Percentiles rank a stretch among this genome's conserved stretches.
Evolutionary conservation across 352 stramenopile species (phyloP).

Genomic region (Globisporangium perplexum): DNA sequence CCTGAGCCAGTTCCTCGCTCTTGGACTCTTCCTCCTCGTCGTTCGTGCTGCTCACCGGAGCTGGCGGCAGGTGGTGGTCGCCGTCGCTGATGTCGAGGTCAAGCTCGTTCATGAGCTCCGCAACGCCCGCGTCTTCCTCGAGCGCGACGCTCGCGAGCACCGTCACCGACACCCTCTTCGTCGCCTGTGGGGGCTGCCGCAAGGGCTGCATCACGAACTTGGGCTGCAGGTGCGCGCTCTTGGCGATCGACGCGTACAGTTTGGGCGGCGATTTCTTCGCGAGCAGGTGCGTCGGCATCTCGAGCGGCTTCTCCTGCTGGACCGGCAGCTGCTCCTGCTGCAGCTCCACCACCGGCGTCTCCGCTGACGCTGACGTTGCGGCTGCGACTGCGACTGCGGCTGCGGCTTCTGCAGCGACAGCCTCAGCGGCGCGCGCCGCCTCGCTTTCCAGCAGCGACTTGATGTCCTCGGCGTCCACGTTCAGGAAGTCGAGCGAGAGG

Average conservation of each 20-base stretch:
- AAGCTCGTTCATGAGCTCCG: constrained; percentile 46
- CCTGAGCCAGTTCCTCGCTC: constrained; percentile 26
- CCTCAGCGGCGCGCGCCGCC: constrained; percentile 12
- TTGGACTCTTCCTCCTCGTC: constrained; percentile 29
- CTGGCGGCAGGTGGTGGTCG: constrained; percentile 6
- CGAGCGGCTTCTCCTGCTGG: constrained; percentile 12
- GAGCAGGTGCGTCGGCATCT: constrained; percentile 24
- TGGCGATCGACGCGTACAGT: constrained; percentile 10
- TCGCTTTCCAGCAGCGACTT: constrained; percentile 38
- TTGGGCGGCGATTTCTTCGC: constrained; percentile 10
- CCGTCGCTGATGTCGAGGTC: constrained; percentile 32
- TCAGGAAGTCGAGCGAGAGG: constrained; percentile 49
- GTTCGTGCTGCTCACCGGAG: constrained; percentile 1
- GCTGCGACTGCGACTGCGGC: too few species aligned
- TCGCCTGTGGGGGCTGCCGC: not conserved
- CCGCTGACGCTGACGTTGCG: too few species aligned
- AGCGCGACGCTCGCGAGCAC: constrained; percentile 10
- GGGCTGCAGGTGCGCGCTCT: constrained; percentile 6
- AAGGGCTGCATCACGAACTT: constrained; percentile 5
- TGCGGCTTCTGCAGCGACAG: too few species aligned
- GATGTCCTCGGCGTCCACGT: constrained; percentile 47
- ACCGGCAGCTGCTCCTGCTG: not conserved
- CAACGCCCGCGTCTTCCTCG: constrained; percentile 31
- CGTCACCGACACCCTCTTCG: not conserved
- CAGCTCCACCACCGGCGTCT: not conserved